A percentile compares a stretch with the other conserved stretches of the same genome.
Evolutionary conservation across 345 rosid genomes (phyloP).

Genomic region (Populus pruinosa): DNA sequence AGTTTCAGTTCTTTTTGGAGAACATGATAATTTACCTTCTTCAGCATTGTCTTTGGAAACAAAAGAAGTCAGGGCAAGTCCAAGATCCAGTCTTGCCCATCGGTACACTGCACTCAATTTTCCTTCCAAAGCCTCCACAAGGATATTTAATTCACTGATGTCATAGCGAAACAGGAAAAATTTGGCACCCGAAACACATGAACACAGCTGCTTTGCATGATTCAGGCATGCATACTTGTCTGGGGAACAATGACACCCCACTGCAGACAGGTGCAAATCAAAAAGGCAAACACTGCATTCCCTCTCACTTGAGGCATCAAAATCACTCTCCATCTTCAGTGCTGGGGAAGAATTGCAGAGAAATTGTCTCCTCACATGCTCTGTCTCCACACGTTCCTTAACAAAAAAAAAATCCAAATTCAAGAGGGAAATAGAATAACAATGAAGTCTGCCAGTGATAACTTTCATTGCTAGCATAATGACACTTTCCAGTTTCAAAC

Average conservation of each 20-base stretch:
- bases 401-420: constrained; percentile 18
- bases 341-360: constrained; percentile 57
- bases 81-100: constrained; percentile 98
- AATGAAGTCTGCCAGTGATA: neutral
- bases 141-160: constrained; percentile 72
- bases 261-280: constrained; percentile 98
- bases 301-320: constrained; percentile 84
- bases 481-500: neutral
- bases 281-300: constrained; percentile 88
- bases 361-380: constrained; percentile 60
- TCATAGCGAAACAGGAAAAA: constrained; percentile 85
- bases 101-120: constrained; percentile 87
- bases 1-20: constrained; percentile 31
- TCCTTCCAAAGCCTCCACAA: constrained; percentile 95
- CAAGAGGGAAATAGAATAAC: constrained; percentile 8
- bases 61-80: constrained; percentile 67
- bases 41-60: constrained; percentile 41
- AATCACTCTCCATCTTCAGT: constrained; percentile 81
- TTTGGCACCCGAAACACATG: constrained; percentile 67
- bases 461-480: constrained; percentile 1
- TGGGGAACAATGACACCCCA: constrained; percentile 86
- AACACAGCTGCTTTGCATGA: constrained; percentile 83
- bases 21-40: constrained; percentile 36
- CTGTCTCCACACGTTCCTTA: constrained; percentile 78
- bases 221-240: constrained; percentile 86